phyloP scores from a whole-genome alignment of 169 alveolate species.

The Plasmodium knowlesi region DNA sequence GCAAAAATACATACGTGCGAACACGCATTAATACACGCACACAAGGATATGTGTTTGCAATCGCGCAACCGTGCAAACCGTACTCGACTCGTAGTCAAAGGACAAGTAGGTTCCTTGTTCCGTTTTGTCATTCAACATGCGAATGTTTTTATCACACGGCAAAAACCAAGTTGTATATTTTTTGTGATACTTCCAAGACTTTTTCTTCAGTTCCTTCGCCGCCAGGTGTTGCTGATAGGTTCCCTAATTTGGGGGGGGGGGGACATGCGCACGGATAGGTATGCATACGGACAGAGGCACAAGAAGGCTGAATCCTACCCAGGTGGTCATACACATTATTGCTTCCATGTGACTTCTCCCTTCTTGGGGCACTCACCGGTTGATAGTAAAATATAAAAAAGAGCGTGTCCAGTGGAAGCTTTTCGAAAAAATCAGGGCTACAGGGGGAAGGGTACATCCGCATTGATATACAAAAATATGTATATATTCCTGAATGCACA shows the following conservation, averaged over 20 bases:
- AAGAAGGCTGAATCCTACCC: background rate
- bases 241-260: slow-evolving; percentile 40
- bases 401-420: slow-evolving; percentile 78
- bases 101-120: slow-evolving; percentile 69
- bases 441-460: background rate
- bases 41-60: background rate
- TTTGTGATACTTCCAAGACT: slow-evolving; percentile 81
- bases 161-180: slow-evolving; percentile 79
- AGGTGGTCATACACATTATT: background rate
- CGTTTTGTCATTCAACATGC: slow-evolving; percentile 32
- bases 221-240: slow-evolving; percentile 80
- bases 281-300: background rate
- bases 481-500: background rate
- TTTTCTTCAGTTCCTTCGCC: slow-evolving; percentile 73
- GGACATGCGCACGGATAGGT: background rate
- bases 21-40: background rate
- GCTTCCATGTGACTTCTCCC: background rate
- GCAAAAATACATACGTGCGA: background rate
- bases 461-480: background rate
- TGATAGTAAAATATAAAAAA: slow-evolving; percentile 80
- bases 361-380: slow-evolving; percentile 65
- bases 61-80: background rate
- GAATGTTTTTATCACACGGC: slow-evolving; percentile 51
- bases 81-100: slow-evolving; percentile 74
- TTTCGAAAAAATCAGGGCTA: slow-evolving; percentile 68